A percentile compares a stretch with the other conserved stretches of the same genome.
phyloP scores from a whole-genome alignment of 2,329 filamentous ascomycete species.

The Fusarium sp. region DNA sequence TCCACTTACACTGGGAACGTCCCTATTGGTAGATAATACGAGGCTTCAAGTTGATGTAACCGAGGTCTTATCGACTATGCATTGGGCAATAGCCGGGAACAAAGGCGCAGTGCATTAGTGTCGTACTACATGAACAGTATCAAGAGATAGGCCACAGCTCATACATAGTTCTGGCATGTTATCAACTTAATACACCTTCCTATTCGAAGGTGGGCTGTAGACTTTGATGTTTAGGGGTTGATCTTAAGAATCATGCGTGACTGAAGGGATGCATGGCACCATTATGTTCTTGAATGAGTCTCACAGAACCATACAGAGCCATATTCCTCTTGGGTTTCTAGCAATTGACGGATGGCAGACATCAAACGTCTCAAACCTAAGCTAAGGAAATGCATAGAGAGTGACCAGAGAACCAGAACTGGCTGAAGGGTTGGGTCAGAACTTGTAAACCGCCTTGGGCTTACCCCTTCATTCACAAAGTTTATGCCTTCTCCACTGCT shows the following conservation, averaged over 20 bases:
- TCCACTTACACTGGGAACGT: too few relatives aligned
- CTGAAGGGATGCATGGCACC: neutral
- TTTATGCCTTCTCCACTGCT: slow-evolving; percentile 21
- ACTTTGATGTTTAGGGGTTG: neutral
- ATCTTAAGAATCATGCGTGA: neutral
- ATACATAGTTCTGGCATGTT: neutral
- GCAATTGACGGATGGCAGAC: too few relatives aligned
- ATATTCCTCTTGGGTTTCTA: too few relatives aligned
- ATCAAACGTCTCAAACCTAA: too few relatives aligned
- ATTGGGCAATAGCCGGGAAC: slow-evolving; percentile 7
- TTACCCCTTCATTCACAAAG: slow-evolving; percentile 20
- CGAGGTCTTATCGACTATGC: slow-evolving; percentile 3
- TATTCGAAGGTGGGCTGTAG: neutral
- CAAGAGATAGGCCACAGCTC: slow-evolving; percentile 6
- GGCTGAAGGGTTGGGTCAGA: neutral
- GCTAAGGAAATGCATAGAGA: too few relatives aligned
- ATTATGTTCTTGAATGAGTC: too few relatives aligned
- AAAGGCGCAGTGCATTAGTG: slow-evolving; percentile 22
- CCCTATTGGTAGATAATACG: neutral
- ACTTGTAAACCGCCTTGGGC: neutral
- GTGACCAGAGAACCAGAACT: too few relatives aligned
- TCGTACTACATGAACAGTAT: slow-evolving; percentile 1
- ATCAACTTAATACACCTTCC: neutral
- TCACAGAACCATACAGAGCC: too few relatives aligned
- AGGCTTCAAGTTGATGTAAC: slow-evolving; percentile 7